phyloP scores from a whole-genome alignment of 768 basidiomycete species.

The Phallus indusiatus region DNA sequence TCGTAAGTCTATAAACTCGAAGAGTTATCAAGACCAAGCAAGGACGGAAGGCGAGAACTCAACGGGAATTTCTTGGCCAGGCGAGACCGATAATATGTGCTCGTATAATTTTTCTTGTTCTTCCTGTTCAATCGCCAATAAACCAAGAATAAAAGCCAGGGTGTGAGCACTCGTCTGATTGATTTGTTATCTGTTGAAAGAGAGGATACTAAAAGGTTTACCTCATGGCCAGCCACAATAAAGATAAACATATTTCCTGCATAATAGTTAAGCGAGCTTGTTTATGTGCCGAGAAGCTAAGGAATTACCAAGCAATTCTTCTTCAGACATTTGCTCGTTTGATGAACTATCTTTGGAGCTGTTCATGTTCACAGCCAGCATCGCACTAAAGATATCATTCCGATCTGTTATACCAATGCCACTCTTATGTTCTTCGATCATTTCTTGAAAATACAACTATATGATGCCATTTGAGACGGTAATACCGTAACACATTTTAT shows the following conservation, averaged over 20 bases:
- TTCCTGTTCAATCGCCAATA: slow-evolving; percentile 34
- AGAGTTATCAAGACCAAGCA: no score
- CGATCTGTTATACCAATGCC: slow-evolving; percentile 16
- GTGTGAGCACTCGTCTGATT: slow-evolving; percentile 29
- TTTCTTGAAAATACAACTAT: slow-evolving; percentile 41
- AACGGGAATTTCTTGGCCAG: no score
- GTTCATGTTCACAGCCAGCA: slow-evolving; percentile 25
- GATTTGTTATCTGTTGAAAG: no score
- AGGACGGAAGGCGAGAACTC: no score
- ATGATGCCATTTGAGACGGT: no score
- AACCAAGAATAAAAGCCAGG: slow-evolving; percentile 36
- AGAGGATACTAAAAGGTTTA: no score
- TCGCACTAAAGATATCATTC: slow-evolving; percentile 42
- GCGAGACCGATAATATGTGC: slow-evolving; percentile 17
- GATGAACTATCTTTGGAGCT: no score
- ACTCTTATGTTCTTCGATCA: slow-evolving; percentile 38
- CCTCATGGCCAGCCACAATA: slow-evolving; percentile 55
- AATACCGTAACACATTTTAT: no score
- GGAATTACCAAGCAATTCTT: slow-evolving; percentile 29
- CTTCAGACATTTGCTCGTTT: slow-evolving; percentile 28
- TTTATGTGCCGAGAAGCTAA: background rate
- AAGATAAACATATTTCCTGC: slow-evolving; percentile 32
- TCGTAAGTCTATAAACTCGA: slow-evolving; percentile 1
- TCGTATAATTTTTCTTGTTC: slow-evolving; percentile 32
- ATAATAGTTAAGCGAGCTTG: no score